Conservation (phyloP, 2,329 filamentous ascomycete genomes). For the Diaporthe sp. region DNA sequence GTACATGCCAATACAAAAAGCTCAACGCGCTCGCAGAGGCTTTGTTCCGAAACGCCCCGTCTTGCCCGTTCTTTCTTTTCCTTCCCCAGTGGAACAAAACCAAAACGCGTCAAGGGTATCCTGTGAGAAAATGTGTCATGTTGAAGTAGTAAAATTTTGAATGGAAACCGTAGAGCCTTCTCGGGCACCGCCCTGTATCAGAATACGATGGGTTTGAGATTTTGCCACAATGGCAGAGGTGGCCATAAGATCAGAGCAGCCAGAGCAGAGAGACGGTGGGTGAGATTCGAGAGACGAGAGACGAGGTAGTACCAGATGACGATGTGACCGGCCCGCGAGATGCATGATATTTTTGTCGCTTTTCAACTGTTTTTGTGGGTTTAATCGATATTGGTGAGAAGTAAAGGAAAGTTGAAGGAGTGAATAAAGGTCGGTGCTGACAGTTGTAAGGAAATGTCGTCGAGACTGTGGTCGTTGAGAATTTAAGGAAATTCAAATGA, state of each 20-base stretch:
- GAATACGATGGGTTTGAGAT: background rate
- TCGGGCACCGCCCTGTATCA: constrained; percentile 15
- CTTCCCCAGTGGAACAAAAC: constrained; percentile 37
- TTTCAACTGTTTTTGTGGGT: constrained; percentile 38
- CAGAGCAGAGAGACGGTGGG: background rate
- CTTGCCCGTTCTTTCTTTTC: constrained; percentile 16
- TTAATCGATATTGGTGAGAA: constrained; percentile 24
- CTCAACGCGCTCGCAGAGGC: constrained; percentile 33
- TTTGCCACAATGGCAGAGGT: background rate
- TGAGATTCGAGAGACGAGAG: constrained; percentile 10
- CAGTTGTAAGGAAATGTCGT: constrained; percentile 41
- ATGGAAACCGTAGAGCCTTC: constrained; percentile 2
- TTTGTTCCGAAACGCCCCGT: constrained; percentile 35
- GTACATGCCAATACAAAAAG: constrained; percentile 36
- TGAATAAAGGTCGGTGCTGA: constrained; percentile 48
- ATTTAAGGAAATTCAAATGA: constrained; percentile 38
- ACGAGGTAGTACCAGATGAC: constrained; percentile 4
- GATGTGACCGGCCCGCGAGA: constrained; percentile 36
- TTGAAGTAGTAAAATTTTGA: constrained; percentile 21
- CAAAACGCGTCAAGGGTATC: constrained; percentile 42
- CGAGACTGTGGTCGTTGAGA: constrained; percentile 37
- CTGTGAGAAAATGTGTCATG: constrained; percentile 35
- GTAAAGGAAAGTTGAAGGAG: constrained; percentile 45
- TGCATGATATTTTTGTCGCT: constrained; percentile 32
- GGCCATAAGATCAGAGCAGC: constrained; percentile 12